These are phyloP conservation scores for Arthroderma uncinatum DNA, from an alignment of 2,329 filamentous ascomycete species.

Conservation along the genomic window DNA sequence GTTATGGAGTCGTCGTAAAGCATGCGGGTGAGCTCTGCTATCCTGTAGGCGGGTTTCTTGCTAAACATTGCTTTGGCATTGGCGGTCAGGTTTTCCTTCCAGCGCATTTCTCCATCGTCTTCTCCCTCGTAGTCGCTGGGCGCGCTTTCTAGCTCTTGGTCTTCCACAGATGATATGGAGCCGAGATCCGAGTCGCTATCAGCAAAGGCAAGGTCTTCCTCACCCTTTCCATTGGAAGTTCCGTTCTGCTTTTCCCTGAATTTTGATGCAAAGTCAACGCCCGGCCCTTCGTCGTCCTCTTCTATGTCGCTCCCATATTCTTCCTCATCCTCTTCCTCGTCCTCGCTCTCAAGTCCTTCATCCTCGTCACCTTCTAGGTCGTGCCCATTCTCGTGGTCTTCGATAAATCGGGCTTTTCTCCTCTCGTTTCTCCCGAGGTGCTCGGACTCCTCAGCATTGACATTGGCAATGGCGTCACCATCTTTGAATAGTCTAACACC, in stretches of 20 bases:
- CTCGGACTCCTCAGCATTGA: constrained; percentile 44
- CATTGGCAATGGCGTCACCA: constrained; percentile 49
- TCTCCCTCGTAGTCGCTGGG: constrained; percentile 44
- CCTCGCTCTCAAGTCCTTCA: constrained; percentile 38
- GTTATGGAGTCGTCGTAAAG: constrained; percentile 78
- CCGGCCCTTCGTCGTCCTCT: constrained; percentile 26
- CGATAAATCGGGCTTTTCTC: constrained; percentile 41
- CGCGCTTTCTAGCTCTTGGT: constrained; percentile 43
- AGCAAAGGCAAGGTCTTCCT: constrained; percentile 76
- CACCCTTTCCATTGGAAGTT: constrained; percentile 44
- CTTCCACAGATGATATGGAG: constrained; percentile 59
- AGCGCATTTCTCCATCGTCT: constrained; percentile 61
- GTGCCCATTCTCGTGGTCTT: constrained; percentile 41
- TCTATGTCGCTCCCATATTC: constrained; percentile 27
- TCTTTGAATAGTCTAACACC: constrained; percentile 79
- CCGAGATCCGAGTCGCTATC: constrained; percentile 96
- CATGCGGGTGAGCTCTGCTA: constrained; percentile 70
- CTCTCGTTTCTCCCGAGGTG: constrained; percentile 47
- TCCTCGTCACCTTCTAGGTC: constrained; percentile 51
- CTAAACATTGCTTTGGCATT: constrained; percentile 62
- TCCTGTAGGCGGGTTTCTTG: constrained; percentile 60
- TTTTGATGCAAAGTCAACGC: constrained; percentile 34
- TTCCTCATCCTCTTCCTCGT: constrained; percentile 44
- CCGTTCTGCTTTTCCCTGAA: constrained; percentile 40
- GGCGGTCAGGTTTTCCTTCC: constrained; percentile 79